These are phyloP conservation scores for Populus tremula DNA, from an alignment of 345 rosid species.

Conservation along the genomic window DNA sequence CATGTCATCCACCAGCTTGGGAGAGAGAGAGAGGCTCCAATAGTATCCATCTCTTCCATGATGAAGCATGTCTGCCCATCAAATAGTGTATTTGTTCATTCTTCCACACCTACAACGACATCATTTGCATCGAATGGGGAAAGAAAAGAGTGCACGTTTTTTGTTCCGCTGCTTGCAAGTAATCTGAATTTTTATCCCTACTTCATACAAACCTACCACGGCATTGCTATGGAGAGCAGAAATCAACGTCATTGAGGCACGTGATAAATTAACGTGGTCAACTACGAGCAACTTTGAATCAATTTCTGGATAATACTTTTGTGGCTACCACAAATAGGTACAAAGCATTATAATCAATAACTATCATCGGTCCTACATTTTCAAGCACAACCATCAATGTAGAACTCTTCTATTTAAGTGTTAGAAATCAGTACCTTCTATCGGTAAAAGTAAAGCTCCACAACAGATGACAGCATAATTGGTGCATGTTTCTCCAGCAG, in stretches of 20 bases:
- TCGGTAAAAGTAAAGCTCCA: background rate
- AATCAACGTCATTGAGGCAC: too few species aligned
- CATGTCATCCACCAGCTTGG: too few species aligned
- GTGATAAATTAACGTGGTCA: too few species aligned
- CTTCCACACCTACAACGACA: background rate
- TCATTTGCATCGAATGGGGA: background rate
- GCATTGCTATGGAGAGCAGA: too few species aligned
- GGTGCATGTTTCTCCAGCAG: background rate
- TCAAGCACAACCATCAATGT: too few species aligned
- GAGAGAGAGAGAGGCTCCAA: too few species aligned
- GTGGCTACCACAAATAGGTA: too few species aligned
- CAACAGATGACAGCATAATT: background rate
- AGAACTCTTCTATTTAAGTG: background rate
- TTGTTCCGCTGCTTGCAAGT: background rate
- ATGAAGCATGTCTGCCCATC: background rate
- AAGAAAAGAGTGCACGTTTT: background rate
- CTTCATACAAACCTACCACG: too few species aligned
- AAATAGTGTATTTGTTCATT: background rate
- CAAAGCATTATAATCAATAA: too few species aligned
- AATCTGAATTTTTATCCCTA: background rate
- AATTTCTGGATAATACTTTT: too few species aligned
- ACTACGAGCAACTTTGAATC: too few species aligned
- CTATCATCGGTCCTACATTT: too few species aligned
- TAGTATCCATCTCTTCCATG: background rate
- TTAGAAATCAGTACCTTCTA: conserved; percentile 4